phyloP scores from a whole-genome alignment of 2,329 filamentous ascomycete genomes.

The Helminthosporium solani region DNA sequence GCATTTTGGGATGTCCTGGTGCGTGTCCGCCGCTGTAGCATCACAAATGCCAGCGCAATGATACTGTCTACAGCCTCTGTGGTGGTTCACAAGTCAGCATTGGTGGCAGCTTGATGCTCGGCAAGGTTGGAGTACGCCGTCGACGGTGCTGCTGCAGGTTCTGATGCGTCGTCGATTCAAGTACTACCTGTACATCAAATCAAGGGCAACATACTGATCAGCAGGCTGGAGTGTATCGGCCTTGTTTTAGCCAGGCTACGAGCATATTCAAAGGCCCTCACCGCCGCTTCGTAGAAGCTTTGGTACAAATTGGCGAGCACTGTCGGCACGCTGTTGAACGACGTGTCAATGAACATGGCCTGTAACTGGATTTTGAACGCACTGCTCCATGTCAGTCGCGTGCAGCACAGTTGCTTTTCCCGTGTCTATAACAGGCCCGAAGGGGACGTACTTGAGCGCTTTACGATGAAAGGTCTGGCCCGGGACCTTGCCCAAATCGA shows the following conservation, averaged over 20 bases:
- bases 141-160: constrained; percentile 21
- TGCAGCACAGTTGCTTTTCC: constrained; percentile 2
- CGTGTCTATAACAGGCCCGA: background rate
- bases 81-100: background rate
- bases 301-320: constrained; percentile 73
- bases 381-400: constrained; percentile 33
- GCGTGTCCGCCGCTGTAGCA: constrained; percentile 59
- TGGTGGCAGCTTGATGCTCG: constrained; percentile 14
- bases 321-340: constrained; percentile 68
- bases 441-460: constrained; percentile 61
- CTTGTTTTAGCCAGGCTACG: constrained; percentile 58
- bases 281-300: constrained; percentile 75
- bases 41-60: constrained; percentile 62
- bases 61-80: constrained; percentile 66
- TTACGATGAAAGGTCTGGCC: constrained; percentile 81
- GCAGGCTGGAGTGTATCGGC: constrained; percentile 59
- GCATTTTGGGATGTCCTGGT: constrained; percentile 51
- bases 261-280: constrained; percentile 66
- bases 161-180: constrained; percentile 18
- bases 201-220: constrained; percentile 55
- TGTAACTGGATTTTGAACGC: constrained; percentile 84
- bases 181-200: constrained; percentile 14
- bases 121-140: constrained; percentile 20
- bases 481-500: constrained; percentile 70
- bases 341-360: constrained; percentile 77